Conservation (phyloP, 352 stramenopile species). For the Aphanomyces astaci region DNA sequence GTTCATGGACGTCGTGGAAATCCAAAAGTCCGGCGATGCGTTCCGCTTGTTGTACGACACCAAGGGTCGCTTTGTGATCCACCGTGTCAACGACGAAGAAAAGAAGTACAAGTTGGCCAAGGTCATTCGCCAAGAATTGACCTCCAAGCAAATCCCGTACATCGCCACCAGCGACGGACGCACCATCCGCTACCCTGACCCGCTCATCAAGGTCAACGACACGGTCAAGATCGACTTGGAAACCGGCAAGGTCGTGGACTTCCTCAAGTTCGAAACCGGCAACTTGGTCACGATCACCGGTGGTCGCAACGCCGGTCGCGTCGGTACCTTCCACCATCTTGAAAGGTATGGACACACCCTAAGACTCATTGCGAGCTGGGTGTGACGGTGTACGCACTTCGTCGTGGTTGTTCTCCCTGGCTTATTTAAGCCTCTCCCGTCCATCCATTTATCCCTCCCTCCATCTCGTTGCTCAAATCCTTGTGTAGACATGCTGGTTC, state of each 20-base stretch:
- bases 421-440: neutral
- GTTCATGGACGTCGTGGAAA: slow-evolving; percentile 99
- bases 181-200: slow-evolving; percentile 98
- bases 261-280: slow-evolving; percentile 98
- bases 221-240: slow-evolving; percentile 98
- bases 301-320: slow-evolving; percentile 95
- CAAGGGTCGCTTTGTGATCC: slow-evolving; percentile 98
- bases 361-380: slow-evolving; percentile 82
- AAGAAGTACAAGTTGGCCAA: slow-evolving; percentile 98
- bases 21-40: slow-evolving; percentile 94
- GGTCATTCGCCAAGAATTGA: slow-evolving; percentile 93
- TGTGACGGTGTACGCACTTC: slow-evolving; percentile 58
- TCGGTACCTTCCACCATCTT: slow-evolving; percentile 95
- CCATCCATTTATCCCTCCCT: neutral
- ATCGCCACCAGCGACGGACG: slow-evolving; percentile 98
- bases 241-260: slow-evolving; percentile 96
- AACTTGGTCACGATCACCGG: slow-evolving; percentile 96
- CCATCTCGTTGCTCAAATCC: slow-evolving; percentile 25
- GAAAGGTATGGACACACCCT: slow-evolving; percentile 92
- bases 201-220: slow-evolving; percentile 98
- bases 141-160: slow-evolving; percentile 96
- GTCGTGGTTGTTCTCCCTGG: neutral
- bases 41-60: slow-evolving; percentile 98
- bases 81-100: slow-evolving; percentile 94
- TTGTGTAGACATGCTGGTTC: slow-evolving; percentile 92